Base-by-base conservation (phyloP, 148 eudicot species). In the Fagopyrum esculentum region DNA sequence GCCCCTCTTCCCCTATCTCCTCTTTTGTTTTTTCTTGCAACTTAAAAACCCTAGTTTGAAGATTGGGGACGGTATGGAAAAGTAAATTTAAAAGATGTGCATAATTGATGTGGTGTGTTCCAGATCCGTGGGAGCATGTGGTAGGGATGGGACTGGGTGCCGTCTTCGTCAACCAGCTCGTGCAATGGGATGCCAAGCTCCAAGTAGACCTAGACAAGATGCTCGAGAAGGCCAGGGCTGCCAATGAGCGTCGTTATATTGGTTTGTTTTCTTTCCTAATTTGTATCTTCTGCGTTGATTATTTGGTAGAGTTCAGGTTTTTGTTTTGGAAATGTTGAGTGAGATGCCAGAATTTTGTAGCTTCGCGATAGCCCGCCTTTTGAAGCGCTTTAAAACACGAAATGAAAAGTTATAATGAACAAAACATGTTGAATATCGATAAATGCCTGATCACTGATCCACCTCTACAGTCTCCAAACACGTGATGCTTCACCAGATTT, bases 61-160 rank as follows among this genome's bases (percentile, higher is more conserved):
- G 55, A 75, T 47, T 75, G 50, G 9, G 69, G 26, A 16, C 5
- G 52, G 13, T 35, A 1, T 35, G 4, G 44, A 30, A 63, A 63
- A 29, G 9, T 26, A 60, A 22, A 63, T 29, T 63, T 29, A 19
- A 66, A 15, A 30, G 70, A 66, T 13, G 5, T 66, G 17, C 30
- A 13, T 2, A 47, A 45, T 71, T 71, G 48, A 48, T 47, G 4
- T 9, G 54, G 55, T 19, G 30, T 71, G 46, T 22, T 52, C 9
- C 78, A 95, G 98, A 95, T 92, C 98, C 98, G 11, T 95, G 98
- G 98, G 98, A 95, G 83, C 98, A 95, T 79, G 75, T 92, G 46
- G 10, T 95, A 81, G 98, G 97, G 29, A 95, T 95, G 97, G 98
- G 98, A 69, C 66, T 95, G 72, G 98, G 98, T 3, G 93, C 73